These are phyloP conservation scores for Collybia sp. DNA, from an alignment of 768 basidiomycete genomes.

Conservation along the genomic window DNA sequence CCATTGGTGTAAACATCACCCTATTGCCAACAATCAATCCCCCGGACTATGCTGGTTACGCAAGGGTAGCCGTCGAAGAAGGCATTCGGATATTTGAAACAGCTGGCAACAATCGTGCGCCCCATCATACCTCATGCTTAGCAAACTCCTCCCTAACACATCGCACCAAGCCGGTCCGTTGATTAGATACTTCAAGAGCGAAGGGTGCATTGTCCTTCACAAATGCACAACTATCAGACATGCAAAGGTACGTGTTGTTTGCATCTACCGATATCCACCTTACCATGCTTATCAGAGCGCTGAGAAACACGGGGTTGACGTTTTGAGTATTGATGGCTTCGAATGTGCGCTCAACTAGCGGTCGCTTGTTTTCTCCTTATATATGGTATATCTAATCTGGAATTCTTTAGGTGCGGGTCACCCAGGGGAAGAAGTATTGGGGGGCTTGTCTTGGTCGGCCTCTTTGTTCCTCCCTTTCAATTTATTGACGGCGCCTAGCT, in stretches of 20 bases:
- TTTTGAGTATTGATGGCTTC: slow-evolving; percentile 86
- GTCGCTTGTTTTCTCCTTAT: neutral
- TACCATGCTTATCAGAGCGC: slow-evolving; percentile 34
- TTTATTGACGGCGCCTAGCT: slow-evolving; percentile 41
- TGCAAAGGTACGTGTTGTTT: slow-evolving; percentile 54
- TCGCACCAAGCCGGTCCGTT: slow-evolving; percentile 58
- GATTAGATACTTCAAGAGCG: slow-evolving; percentile 78
- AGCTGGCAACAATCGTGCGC: slow-evolving; percentile 84
- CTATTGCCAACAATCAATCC: slow-evolving; percentile 87
- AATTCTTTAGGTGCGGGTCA: slow-evolving; percentile 73
- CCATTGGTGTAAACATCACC: slow-evolving; percentile 85
- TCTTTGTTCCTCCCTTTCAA: neutral
- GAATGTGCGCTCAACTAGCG: slow-evolving; percentile 54
- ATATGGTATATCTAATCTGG: slow-evolving; percentile 2
- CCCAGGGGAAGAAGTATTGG: slow-evolving; percentile 92
- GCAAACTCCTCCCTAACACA: neutral
- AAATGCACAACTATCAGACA: slow-evolving; percentile 88
- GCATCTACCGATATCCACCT: neutral
- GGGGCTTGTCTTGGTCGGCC: slow-evolving; percentile 69
- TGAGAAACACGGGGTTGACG: slow-evolving; percentile 76
- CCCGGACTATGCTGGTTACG: slow-evolving; percentile 86
- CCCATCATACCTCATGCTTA: neutral
- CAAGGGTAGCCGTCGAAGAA: slow-evolving; percentile 78
- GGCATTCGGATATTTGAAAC: slow-evolving; percentile 90
- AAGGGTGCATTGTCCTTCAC: slow-evolving; percentile 78